Percentiles rank a stretch among this genome's conserved stretches.
phyloP scores from a whole-genome alignment of 805 yeast species.

The Tetrapisispora phaffii region DNA sequence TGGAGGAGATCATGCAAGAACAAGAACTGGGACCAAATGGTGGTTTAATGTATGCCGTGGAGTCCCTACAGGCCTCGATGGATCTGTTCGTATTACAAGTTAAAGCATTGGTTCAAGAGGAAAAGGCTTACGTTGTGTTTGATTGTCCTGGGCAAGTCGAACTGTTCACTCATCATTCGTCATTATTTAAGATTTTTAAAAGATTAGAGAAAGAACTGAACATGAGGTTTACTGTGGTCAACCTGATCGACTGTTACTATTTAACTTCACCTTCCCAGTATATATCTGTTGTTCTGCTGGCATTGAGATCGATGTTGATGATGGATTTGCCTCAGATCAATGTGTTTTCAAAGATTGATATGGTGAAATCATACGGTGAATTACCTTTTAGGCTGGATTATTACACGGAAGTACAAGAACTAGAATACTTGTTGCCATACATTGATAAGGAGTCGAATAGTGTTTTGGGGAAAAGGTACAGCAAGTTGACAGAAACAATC shows the following conservation, averaged over 20 bases:
- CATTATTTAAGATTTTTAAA: conserved; percentile 59
- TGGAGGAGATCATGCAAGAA: conserved; percentile 71
- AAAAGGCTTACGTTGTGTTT: conserved; percentile 58
- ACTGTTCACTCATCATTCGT: conserved; percentile 79
- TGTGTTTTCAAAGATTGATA: conserved; percentile 85
- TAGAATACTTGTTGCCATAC: conserved; percentile 55
- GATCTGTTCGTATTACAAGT: conserved; percentile 52
- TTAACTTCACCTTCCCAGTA: conserved; percentile 84
- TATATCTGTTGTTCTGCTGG: conserved; percentile 66
- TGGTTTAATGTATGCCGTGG: conserved; percentile 82
- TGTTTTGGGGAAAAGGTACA: conserved; percentile 51
- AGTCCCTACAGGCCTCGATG: conserved; percentile 45
- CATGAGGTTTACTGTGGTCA: conserved; percentile 73
- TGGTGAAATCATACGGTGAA: conserved; percentile 64
- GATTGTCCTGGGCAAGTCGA: conserved; percentile 98
- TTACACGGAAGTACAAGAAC: conserved; percentile 87
- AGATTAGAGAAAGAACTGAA: conserved; percentile 53
- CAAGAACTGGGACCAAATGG: conserved; percentile 77
- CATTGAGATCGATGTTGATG: conserved; percentile 87
- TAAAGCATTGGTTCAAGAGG: conserved; percentile 43
- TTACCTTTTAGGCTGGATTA: conserved; percentile 75
- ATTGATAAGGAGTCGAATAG: conserved; percentile 70
- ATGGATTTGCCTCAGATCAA: conserved; percentile 87
- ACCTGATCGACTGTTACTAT: conserved; percentile 73
- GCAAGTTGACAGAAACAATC: conserved; percentile 61